phyloP scores from a whole-genome alignment of 2,329 filamentous ascomycete genomes.

The Escovopsis sp. region DNA sequence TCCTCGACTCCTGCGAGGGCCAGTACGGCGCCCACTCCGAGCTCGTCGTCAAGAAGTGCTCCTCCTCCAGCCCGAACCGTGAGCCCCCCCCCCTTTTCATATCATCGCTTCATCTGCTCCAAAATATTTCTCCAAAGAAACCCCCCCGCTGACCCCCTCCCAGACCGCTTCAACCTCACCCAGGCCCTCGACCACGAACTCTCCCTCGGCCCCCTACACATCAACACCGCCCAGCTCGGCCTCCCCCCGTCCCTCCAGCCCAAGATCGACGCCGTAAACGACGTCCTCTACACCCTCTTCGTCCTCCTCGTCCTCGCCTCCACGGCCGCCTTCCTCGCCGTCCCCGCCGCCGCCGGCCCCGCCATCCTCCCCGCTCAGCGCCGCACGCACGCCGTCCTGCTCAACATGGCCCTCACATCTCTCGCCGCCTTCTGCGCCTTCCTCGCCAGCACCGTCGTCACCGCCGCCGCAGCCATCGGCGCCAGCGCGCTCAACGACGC shows the following conservation, averaged over 20 bases:
- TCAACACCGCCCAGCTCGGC: constrained; percentile 31
- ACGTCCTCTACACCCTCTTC: constrained; percentile 31
- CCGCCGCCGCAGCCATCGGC: constrained; percentile 25
- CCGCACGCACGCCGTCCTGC: constrained; percentile 13
- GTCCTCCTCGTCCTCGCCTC: constrained; percentile 32
- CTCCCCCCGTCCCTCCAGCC: constrained; percentile 29
- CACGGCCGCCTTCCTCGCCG: constrained; percentile 26
- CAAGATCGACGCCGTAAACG: constrained; percentile 34
- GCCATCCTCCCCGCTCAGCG: constrained; percentile 18
- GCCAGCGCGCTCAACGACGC: constrained; percentile 26
- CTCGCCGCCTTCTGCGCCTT: constrained; percentile 24
- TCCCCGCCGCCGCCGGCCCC: constrained; percentile 24
- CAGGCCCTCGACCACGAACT: constrained; percentile 32
- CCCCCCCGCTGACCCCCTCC: background rate
- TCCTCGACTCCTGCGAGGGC: constrained; percentile 33
- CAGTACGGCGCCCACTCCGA: constrained; percentile 22
- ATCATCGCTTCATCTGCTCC: background rate
- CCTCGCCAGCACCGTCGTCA: constrained; percentile 28
- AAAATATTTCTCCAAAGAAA: background rate
- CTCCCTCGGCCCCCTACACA: constrained; percentile 25
- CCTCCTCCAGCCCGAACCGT: constrained; percentile 16
- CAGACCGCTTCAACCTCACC: constrained; percentile 32
- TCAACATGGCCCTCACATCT: constrained; percentile 23
- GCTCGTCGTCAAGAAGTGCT: constrained; percentile 32
- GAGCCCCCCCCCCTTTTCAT: background rate